Evolutionary conservation across 202 grass and related monocot genomes (phyloP), one percentile per base, ranked within the genome.

Genomic region (Digitaria exilis): DNA sequence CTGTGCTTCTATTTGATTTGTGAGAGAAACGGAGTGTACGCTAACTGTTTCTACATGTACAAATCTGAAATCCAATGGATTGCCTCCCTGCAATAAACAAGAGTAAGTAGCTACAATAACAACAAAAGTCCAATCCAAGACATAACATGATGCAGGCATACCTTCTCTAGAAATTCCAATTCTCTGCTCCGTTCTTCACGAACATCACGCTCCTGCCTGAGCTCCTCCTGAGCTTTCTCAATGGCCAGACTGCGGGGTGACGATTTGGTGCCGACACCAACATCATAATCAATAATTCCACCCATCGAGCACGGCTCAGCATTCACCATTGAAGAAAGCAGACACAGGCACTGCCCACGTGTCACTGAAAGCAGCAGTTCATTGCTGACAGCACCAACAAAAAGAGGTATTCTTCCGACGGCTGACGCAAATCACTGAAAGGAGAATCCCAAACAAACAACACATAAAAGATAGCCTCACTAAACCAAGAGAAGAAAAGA

Each of bases 51-150:
- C 80, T 84, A 84, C 80, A 78, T 90, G 85, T 81, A 41, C 59
- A 87, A 90, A 87, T 81, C 92, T 93, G 77, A 98, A 98, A 87
- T 98, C 96, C 85, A 98, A 86, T 49, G 96, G 96, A 34, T 98
- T 94, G 37, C 96, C 93, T 79, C 96, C 96, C 96, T 98, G 79
- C 15, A 59, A 89, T 57, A 82, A 76, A 85, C 22, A 71, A 15
- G 86, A 30, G 82, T 85, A 16, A 68, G 75, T 79, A 93, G 64
- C 76, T 46, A 21, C 49, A 58, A 65, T 68, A 16, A 84, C 3
- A 21, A 6, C 35, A 66, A 1, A 78, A 80, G 78, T 57, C 16
- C 51, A 66, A 86, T 69, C 41, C 22, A 77, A 66, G 77, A 80
- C 57, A 46, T 67, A 75, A 73, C 21, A 65, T 10, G 42, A 70